Conservation (phyloP, 305 asterid species). For the Fraxinus paxiana region DNA sequence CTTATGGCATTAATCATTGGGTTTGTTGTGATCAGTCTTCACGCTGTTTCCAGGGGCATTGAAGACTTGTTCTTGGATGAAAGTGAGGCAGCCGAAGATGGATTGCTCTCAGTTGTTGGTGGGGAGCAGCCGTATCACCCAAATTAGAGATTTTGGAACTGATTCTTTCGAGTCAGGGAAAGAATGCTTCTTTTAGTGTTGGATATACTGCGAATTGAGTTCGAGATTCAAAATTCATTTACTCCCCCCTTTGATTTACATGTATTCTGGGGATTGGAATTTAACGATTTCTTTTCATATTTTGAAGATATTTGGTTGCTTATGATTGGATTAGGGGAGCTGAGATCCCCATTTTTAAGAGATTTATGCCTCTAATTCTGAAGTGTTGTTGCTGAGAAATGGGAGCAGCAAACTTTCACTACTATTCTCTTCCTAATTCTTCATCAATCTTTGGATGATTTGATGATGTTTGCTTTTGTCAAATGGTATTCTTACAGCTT, state of each 20-base stretch:
- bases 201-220: conserved; percentile 2
- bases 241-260: neutral
- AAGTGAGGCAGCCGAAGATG: conserved; percentile 66
- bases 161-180: neutral
- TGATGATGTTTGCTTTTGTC: neutral
- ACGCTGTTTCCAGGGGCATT: conserved; percentile 56
- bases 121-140: conserved; percentile 17
- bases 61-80: conserved; percentile 82
- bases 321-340: neutral
- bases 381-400: conserved; percentile 5
- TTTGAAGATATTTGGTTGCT: conserved; percentile 2
- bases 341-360: neutral
- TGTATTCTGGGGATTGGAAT: neutral
- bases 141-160: neutral
- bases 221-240: neutral
- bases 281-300: neutral
- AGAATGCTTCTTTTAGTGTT: neutral
- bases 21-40: conserved; percentile 43
- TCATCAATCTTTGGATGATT: neutral
- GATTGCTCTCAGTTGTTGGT: conserved; percentile 70
- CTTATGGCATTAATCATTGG: conserved; percentile 58
- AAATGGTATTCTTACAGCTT: neutral
- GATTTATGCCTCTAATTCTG: neutral
- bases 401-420: neutral
- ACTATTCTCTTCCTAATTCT: neutral